Percentiles rank a stretch among this genome's conserved stretches.
Evolutionary conservation across 2,329 filamentous ascomycete genomes (phyloP).

Genomic region (Penicillium rolfsii): DNA sequence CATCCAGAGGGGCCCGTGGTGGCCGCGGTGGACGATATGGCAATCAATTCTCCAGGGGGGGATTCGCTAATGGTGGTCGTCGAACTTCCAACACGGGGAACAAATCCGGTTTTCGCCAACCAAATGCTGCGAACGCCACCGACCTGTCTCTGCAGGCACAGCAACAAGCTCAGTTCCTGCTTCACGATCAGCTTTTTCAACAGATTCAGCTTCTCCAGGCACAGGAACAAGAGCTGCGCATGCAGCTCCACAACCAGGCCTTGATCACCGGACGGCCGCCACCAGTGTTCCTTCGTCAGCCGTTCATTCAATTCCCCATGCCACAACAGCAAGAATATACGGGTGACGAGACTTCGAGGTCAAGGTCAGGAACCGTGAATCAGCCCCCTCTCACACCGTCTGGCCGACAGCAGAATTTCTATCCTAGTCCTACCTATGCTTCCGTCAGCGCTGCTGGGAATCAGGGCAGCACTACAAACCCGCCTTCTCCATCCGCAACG

Average conservation of each 20-base stretch:
- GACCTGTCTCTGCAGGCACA: conserved; percentile 48
- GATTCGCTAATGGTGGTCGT: conserved; percentile 50
- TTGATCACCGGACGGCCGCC: conserved; percentile 45
- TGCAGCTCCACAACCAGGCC: conserved; percentile 52
- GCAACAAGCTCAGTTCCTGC: conserved; percentile 51
- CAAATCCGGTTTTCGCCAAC: conserved; percentile 39
- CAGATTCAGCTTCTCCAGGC: conserved; percentile 55
- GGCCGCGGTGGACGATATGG: conserved; percentile 55
- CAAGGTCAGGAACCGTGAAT: conserved; percentile 44
- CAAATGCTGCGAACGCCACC: conserved; percentile 39
- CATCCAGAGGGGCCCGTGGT: conserved; percentile 54
- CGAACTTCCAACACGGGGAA: conserved; percentile 62
- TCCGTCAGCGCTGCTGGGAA: conserved; percentile 40
- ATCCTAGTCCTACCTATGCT: conserved; percentile 41
- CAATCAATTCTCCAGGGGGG: conserved; percentile 52
- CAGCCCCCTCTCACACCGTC: conserved; percentile 39
- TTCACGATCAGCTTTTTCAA: conserved; percentile 54
- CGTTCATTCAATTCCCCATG: conserved; percentile 47
- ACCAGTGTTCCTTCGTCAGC: conserved; percentile 46
- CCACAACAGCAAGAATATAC: conserved; percentile 41
- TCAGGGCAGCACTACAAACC: conserved; percentile 50
- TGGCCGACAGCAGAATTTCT: conserved; percentile 40
- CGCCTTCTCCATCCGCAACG: conserved; percentile 50
- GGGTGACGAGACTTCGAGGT: conserved; percentile 42
- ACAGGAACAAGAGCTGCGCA: conserved; percentile 54